These are phyloP conservation scores for Oenanthe sinensis DNA, from an alignment of 129 eudicot genomes.

Conservation along the genomic window DNA sequence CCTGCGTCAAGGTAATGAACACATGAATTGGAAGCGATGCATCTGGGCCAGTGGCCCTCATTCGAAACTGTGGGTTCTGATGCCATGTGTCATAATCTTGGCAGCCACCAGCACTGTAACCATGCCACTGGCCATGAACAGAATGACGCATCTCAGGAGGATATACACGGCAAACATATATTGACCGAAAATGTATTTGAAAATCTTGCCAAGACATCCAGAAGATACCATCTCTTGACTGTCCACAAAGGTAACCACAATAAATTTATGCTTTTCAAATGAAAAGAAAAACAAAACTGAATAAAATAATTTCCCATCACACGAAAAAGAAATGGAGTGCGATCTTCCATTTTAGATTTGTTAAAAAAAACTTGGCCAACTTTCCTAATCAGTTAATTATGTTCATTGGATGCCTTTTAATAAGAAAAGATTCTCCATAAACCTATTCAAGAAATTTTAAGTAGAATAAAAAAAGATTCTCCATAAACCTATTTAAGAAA, in stretches of 20 bases:
- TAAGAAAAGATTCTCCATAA: neutral
- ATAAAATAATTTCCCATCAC: neutral
- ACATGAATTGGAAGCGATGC: conserved; percentile 97
- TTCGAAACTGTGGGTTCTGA: conserved; percentile 86
- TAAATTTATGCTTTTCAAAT: neutral
- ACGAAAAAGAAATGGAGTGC: neutral
- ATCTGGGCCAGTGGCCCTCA: conserved; percentile 86
- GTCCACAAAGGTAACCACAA: conserved; percentile 17
- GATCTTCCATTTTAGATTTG: neutral
- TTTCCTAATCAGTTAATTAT: neutral
- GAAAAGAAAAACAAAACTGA: neutral
- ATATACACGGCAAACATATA: conserved; percentile 95
- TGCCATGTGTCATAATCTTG: conserved; percentile 98
- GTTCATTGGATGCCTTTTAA: neutral
- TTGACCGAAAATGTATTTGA: conserved; percentile 92
- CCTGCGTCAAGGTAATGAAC: conserved; percentile 98
- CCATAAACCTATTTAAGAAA: neutral
- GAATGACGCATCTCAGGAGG: conserved; percentile 98
- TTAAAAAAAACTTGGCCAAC: neutral
- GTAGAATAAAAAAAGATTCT: neutral
- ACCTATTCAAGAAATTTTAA: neutral
- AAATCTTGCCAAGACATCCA: conserved; percentile 99
- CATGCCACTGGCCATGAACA: conserved; percentile 92
- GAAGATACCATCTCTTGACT: conserved; percentile 96
- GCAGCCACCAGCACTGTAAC: conserved; percentile 98